Conservation (phyloP, 2,329 filamentous ascomycete genomes). For the Fusarium nodosum region DNA sequence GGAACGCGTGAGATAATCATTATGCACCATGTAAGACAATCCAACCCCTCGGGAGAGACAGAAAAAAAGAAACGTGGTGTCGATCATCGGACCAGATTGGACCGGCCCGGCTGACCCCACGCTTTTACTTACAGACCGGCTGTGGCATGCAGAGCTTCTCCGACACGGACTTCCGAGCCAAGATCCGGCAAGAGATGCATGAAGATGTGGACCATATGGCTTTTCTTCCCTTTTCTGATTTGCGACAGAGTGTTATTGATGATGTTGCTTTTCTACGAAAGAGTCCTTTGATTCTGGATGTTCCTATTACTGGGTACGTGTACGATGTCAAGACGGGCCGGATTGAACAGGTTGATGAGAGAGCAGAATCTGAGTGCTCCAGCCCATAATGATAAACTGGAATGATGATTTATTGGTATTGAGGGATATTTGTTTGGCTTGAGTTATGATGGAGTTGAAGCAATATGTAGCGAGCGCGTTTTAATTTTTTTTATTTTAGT, state of each 20-base stretch:
- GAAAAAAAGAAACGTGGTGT: neutral
- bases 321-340: conserved; percentile 83
- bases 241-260: conserved; percentile 73
- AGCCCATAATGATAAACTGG: conserved; percentile 1
- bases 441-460: neutral
- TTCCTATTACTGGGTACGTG: conserved; percentile 78
- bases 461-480: neutral
- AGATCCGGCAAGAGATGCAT: conserved; percentile 72
- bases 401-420: neutral
- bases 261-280: conserved; percentile 75
- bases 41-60: neutral
- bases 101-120: conserved; percentile 43
- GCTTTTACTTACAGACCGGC: conserved; percentile 51
- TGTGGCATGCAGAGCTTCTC: conserved; percentile 76
- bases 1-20: conserved; percentile 81
- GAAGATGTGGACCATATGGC: conserved; percentile 65
- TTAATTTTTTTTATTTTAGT: no score
- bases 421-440: no score
- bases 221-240: conserved; percentile 75
- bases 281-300: conserved; percentile 70
- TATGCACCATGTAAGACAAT: conserved; percentile 70
- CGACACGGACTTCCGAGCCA: conserved; percentile 66
- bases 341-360: conserved; percentile 51
- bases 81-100: conserved; percentile 3
- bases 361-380: conserved; percentile 30